Evolutionary conservation across 192 early-diverging fungal genomes (phyloP).

Genomic region (Geosiphon pyriformis): DNA sequence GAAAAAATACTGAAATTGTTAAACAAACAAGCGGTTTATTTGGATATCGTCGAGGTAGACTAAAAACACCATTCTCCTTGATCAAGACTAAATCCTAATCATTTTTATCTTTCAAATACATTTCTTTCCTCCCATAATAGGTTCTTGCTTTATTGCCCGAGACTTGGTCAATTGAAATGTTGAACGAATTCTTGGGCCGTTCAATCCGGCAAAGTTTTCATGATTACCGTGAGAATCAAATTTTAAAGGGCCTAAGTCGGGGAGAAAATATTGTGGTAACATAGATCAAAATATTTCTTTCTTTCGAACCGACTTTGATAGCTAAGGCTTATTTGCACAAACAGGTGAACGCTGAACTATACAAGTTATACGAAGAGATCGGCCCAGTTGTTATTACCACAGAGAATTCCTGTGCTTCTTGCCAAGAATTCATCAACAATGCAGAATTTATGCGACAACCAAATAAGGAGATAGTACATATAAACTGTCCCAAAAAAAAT

Average conservation of each 20-base stretch:
- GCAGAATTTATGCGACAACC: constrained; percentile 34
- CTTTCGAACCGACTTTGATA: too few relatives aligned
- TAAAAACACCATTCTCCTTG: neutral
- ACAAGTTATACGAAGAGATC: constrained; percentile 32
- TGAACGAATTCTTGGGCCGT: constrained; percentile 40
- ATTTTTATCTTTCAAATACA: neutral
- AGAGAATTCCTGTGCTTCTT: constrained; percentile 37
- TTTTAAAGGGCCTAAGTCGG: constrained; percentile 42
- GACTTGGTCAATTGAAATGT: constrained; percentile 45
- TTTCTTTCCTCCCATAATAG: constrained; percentile 21
- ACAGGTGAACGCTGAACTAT: constrained; percentile 38
- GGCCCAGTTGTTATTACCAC: constrained; percentile 38
- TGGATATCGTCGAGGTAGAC: constrained; percentile 46
- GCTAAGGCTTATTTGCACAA: constrained; percentile 11
- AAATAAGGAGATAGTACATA: constrained; percentile 34
- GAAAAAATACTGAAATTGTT: constrained; percentile 37
- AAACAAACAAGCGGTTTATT: constrained; percentile 48
- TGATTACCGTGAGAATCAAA: constrained; percentile 39
- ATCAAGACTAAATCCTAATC: neutral
- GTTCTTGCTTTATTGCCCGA: constrained; percentile 45
- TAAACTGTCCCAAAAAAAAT: too few relatives aligned
- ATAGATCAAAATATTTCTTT: neutral
- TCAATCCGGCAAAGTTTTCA: constrained; percentile 44
- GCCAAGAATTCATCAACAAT: constrained; percentile 35
- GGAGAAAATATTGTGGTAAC: constrained; percentile 45